A percentile compares a stretch with the other conserved stretches of the same genome.
Evolutionary conservation across 495 filamentous ascomycete genomes (phyloP).

Genomic region (Daldinia loculata): DNA sequence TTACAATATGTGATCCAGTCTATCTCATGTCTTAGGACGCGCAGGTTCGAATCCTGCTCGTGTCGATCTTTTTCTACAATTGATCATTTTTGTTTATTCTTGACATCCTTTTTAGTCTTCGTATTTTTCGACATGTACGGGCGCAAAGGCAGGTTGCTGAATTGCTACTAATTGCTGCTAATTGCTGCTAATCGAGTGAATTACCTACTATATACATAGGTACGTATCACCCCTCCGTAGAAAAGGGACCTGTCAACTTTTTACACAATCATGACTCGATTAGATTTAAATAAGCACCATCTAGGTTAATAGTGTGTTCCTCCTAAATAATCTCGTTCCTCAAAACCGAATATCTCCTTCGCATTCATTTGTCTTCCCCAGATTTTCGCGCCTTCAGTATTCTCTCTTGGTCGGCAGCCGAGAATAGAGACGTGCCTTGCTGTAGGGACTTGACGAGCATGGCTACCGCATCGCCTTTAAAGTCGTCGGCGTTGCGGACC

Average conservation of each 20-base stretch:
- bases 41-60: constrained; percentile 55
- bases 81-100: background rate
- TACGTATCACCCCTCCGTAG: background rate
- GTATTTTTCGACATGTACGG: too few relatives aligned
- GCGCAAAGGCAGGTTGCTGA: too few relatives aligned
- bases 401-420: constrained; percentile 54
- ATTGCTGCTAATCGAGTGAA: background rate
- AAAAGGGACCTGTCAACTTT: background rate
- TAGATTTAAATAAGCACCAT: too few relatives aligned
- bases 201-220: too few relatives aligned
- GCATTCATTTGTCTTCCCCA: constrained; percentile 5
- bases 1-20: constrained; percentile 42
- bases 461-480: constrained; percentile 66
- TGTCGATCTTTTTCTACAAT: constrained; percentile 25
- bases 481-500: constrained; percentile 71
- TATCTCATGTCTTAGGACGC: constrained; percentile 61
- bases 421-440: constrained; percentile 65
- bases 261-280: too few relatives aligned
- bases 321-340: too few relatives aligned
- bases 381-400: constrained; percentile 42
- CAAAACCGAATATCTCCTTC: background rate
- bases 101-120: too few relatives aligned
- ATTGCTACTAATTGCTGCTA: too few relatives aligned
- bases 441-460: constrained; percentile 71
- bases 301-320: too few relatives aligned